Conservation (phyloP, 805 yeast genomes). For the Naumovozyma castellii region DNA sequence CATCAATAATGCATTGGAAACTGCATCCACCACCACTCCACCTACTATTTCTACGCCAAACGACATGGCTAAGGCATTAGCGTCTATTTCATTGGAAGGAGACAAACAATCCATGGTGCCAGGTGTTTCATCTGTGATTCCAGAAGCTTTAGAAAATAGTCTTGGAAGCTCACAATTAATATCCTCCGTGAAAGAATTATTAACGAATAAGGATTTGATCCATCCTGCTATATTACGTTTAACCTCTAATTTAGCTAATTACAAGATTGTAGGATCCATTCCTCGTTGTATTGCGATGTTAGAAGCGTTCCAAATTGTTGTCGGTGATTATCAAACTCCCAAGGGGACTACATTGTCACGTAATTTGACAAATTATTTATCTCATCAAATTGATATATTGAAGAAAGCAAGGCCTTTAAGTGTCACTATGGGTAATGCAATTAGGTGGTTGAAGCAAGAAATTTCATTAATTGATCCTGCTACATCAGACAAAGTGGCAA, state of each 20-base stretch:
- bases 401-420: constrained; percentile 86
- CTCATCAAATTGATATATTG: constrained; percentile 86
- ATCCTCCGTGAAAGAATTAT: constrained; percentile 26
- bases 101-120: constrained; percentile 30
- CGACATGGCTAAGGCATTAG: constrained; percentile 21
- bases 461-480: constrained; percentile 76
- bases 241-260: constrained; percentile 72
- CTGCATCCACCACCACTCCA: constrained; percentile 4
- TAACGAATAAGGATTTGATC: constrained; percentile 41
- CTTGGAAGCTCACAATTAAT: constrained; percentile 22
- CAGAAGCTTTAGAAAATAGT: constrained; percentile 34
- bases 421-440: constrained; percentile 94
- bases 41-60: constrained; percentile 4
- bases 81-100: constrained; percentile 19
- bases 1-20: constrained; percentile 1
- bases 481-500: constrained; percentile 48
- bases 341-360: constrained; percentile 76
- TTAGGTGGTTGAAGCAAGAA: constrained; percentile 93
- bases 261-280: constrained; percentile 81
- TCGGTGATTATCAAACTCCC: constrained; percentile 76
- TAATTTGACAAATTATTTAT: constrained; percentile 76
- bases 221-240: constrained; percentile 79
- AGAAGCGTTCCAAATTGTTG: constrained; percentile 71
- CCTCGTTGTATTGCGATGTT: constrained; percentile 80
- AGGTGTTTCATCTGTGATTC: constrained; percentile 32